Evolutionary conservation across 1,139 yeast genomes (phyloP).

Genomic region (Pichia sp.): DNA sequence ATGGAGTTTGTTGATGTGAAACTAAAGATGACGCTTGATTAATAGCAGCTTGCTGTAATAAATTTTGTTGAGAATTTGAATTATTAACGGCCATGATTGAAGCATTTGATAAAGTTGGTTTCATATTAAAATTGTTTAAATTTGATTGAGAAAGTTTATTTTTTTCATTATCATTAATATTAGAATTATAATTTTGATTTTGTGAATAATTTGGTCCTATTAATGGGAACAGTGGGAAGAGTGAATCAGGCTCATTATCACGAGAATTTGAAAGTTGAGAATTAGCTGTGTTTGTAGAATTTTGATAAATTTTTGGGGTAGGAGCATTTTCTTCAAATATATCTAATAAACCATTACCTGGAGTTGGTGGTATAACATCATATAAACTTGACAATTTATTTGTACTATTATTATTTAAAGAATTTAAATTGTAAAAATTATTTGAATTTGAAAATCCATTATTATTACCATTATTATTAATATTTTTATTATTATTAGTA

Average conservation of each 20-base stretch:
- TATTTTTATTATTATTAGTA: background rate
- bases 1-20: background rate
- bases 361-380: slow-evolving; percentile 30
- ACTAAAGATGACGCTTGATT: slow-evolving; percentile 1
- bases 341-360: slow-evolving; percentile 38
- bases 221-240: slow-evolving; percentile 49
- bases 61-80: slow-evolving; percentile 7
- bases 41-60: slow-evolving; percentile 12
- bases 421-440: background rate
- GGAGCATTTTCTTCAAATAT: slow-evolving; percentile 26
- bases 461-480: background rate
- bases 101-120: slow-evolving; percentile 1
- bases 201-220: slow-evolving; percentile 37
- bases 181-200: slow-evolving; percentile 12
- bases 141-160: slow-evolving; percentile 18
- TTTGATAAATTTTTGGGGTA: slow-evolving; percentile 3
- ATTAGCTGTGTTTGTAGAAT: background rate
- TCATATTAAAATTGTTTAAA: slow-evolving; percentile 18
- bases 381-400: slow-evolving; percentile 12
- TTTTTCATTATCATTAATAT: slow-evolving; percentile 1
- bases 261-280: background rate
- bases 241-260: slow-evolving; percentile 26
- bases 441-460: background rate
- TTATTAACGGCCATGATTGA: background rate
- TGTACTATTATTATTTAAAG: background rate